Evolutionary conservation across 805 yeast genomes (phyloP).

Genomic region (Metschnikowia rubicola): DNA sequence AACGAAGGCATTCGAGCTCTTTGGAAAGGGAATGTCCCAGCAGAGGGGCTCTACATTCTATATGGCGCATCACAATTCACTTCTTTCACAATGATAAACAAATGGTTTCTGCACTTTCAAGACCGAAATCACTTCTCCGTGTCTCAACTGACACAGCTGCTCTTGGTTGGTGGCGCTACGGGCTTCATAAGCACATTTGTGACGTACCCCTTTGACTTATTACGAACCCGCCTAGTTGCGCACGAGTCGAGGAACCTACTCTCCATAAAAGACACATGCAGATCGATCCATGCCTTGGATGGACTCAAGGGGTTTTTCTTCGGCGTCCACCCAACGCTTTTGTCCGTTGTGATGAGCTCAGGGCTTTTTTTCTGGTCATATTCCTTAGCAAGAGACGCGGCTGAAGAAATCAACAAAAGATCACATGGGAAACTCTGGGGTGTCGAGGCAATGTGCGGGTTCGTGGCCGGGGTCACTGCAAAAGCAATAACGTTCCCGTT

Average conservation of each 20-base stretch:
- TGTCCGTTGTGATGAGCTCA: slow-evolving; percentile 65
- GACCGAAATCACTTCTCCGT: slow-evolving; percentile 20
- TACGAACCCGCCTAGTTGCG: slow-evolving; percentile 83
- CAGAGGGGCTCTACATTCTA: slow-evolving; percentile 75
- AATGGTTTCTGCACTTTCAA: slow-evolving; percentile 32
- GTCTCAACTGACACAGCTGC: slow-evolving; percentile 40
- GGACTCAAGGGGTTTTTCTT: slow-evolving; percentile 48
- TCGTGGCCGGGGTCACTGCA: slow-evolving; percentile 71
- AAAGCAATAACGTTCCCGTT: slow-evolving; percentile 80
- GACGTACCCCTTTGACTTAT: slow-evolving; percentile 89
- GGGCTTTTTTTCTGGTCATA: slow-evolving; percentile 75
- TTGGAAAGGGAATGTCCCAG: slow-evolving; percentile 98
- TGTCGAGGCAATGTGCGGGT: slow-evolving; percentile 59
- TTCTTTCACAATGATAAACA: slow-evolving; percentile 56
- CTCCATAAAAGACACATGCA: slow-evolving; percentile 32
- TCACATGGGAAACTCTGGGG: slow-evolving; percentile 26
- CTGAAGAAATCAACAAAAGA: slow-evolving; percentile 20
- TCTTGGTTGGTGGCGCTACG: slow-evolving; percentile 68
- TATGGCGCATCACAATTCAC: slow-evolving; percentile 88
- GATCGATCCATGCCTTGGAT: slow-evolving; percentile 25
- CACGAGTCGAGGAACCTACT: slow-evolving; percentile 38
- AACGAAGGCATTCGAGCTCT: slow-evolving; percentile 72
- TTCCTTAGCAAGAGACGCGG: slow-evolving; percentile 44
- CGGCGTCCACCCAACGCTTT: slow-evolving; percentile 50
- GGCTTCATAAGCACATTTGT: slow-evolving; percentile 69